phyloP scores from a whole-genome alignment of 257 asterid genomes.

The Solanum sitiens region DNA sequence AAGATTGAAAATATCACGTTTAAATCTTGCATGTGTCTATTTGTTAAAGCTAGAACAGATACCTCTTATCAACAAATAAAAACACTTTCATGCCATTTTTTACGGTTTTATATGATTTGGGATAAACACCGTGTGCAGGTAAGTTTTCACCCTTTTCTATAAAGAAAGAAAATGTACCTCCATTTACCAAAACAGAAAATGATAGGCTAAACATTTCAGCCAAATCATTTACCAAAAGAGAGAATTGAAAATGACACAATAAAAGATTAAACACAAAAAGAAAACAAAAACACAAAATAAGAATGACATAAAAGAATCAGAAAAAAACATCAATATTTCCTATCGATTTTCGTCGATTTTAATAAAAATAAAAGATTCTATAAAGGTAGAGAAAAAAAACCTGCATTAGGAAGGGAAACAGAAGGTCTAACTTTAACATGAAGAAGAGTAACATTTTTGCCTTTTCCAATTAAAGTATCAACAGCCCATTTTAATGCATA shows the following conservation, averaged over 20 bases:
- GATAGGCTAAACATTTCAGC: background rate
- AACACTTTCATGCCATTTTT: background rate
- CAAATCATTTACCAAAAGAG: background rate
- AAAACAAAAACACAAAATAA: background rate
- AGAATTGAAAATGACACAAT: background rate
- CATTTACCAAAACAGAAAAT: background rate
- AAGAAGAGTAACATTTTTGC: slow-evolving; percentile 63
- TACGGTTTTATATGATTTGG: background rate
- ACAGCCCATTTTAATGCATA: slow-evolving; percentile 96
- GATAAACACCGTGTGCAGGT: background rate
- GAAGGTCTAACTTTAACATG: slow-evolving; percentile 46
- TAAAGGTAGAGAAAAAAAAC: background rate
- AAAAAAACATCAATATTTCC: background rate
- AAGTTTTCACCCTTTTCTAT: background rate
- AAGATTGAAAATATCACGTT: background rate
- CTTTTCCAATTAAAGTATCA: slow-evolving; percentile 61
- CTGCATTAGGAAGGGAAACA: slow-evolving; percentile 27
- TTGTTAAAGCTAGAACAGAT: background rate
- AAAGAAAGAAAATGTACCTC: background rate
- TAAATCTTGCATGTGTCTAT: background rate
- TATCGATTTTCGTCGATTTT: background rate
- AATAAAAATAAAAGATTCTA: background rate
- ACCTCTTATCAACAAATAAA: background rate
- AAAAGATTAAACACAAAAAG: background rate
- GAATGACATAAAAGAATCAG: background rate